These are phyloP conservation scores for Thelonectria olida DNA, from an alignment of 2,329 filamentous ascomycete genomes.

Conservation along the genomic window DNA sequence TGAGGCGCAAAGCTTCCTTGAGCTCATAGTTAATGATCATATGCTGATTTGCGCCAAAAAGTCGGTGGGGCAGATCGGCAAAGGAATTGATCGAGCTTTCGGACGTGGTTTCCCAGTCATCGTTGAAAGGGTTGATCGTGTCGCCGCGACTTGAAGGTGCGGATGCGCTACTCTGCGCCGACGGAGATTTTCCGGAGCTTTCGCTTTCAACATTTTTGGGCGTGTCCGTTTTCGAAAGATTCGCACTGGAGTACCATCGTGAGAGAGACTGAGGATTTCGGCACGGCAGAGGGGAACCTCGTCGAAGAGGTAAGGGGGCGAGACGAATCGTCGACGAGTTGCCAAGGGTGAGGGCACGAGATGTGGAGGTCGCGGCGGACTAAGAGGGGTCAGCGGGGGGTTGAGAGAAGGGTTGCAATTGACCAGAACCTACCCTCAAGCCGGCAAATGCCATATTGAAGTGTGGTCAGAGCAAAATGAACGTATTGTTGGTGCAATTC, in stretches of 20 bases:
- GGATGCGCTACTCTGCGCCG: constrained; percentile 26
- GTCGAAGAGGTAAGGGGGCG: constrained; percentile 17
- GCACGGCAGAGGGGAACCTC: constrained; percentile 14
- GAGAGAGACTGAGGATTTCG: neutral
- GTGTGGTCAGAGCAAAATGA: neutral
- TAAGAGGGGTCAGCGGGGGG: constrained; percentile 25
- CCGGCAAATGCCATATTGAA: constrained; percentile 35
- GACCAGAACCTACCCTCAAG: constrained; percentile 30
- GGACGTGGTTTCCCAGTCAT: constrained; percentile 55
- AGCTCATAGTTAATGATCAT: constrained; percentile 96
- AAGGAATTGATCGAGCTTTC: constrained; percentile 55
- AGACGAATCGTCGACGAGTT: constrained; percentile 21
- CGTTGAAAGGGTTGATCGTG: constrained; percentile 48
- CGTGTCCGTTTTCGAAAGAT: constrained; percentile 6
- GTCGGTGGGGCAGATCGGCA: constrained; percentile 55
- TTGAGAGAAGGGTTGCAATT: neutral
- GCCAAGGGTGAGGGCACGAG: constrained; percentile 33
- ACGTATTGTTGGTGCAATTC: neutral
- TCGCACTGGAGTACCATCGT: constrained; percentile 36
- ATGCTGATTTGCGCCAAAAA: constrained; percentile 94
- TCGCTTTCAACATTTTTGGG: constrained; percentile 21
- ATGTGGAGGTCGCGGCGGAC: constrained; percentile 28
- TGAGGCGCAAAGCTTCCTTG: constrained; percentile 86
- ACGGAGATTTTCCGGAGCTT: constrained; percentile 15
- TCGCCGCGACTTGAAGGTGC: constrained; percentile 37